A percentile compares a stretch with the other conserved stretches of the same genome.
phyloP scores from a whole-genome alignment of 495 filamentous ascomycete species.

The Sordaria brevicollis region DNA sequence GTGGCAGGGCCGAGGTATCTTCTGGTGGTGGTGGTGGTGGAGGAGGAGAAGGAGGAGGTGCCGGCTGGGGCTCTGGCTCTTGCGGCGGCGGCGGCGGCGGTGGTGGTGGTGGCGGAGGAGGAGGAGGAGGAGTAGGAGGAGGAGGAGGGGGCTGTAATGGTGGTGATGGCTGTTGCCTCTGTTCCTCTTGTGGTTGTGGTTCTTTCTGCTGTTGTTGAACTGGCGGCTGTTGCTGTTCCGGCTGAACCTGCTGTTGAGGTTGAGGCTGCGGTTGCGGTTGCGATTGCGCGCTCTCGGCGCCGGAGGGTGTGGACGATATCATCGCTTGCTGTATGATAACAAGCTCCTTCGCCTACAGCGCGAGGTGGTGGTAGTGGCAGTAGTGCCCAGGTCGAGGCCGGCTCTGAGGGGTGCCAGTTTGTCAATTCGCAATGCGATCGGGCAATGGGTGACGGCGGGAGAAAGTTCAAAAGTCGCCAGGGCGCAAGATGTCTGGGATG shows the following conservation, averaged over 20 bases:
- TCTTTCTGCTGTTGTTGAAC: too few relatives aligned
- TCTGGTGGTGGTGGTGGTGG: too few relatives aligned
- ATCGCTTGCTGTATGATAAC: slow-evolving; percentile 20
- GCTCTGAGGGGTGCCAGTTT: not conserved
- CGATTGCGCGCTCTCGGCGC: slow-evolving; percentile 4
- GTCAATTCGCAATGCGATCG: not conserved
- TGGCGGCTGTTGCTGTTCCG: not conserved
- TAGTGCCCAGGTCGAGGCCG: slow-evolving; percentile 4
- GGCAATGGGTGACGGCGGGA: not conserved
- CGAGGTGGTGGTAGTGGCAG: not conserved
- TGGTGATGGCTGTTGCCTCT: not conserved
- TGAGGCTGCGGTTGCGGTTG: not conserved
- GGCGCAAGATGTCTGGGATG: not conserved
- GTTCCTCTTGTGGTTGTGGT: too few relatives aligned
- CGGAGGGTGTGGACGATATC: slow-evolving; percentile 23
- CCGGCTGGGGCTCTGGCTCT: not conserved
- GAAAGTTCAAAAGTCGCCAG: not conserved
- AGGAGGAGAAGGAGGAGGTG: not conserved
- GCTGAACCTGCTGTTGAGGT: not conserved
- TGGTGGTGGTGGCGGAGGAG: not conserved
- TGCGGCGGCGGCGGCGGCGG: not conserved
- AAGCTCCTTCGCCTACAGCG: slow-evolving; percentile 26
- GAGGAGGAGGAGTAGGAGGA: not conserved
- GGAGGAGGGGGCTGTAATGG: not conserved
- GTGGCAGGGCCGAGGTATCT: not conserved